These are phyloP conservation scores for Talaromyces verruculosus DNA, from an alignment of 2,329 filamentous ascomycete species.

Conservation along the genomic window DNA sequence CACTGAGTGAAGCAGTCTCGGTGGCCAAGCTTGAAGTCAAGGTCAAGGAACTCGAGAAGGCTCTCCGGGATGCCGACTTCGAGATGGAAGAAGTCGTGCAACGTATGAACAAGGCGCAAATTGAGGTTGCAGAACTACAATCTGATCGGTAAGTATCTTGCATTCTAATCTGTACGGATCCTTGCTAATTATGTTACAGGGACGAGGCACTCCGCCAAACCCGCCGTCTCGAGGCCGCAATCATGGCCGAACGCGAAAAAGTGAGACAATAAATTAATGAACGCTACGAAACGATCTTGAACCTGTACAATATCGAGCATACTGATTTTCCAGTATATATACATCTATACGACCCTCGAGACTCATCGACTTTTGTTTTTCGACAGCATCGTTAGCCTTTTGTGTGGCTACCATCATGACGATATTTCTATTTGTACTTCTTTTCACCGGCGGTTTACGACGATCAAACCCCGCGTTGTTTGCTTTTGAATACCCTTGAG, in stretches of 20 bases:
- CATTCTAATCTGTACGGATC: background rate
- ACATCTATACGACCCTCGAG: background rate
- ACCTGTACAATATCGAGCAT: constrained; percentile 15
- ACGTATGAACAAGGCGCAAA: constrained; percentile 78
- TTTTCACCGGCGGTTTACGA: constrained; percentile 2
- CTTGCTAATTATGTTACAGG: constrained; percentile 36
- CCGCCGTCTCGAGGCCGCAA: constrained; percentile 64
- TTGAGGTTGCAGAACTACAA: constrained; percentile 77
- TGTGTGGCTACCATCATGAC: background rate
- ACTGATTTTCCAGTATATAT: constrained; percentile 2
- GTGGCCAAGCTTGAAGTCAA: constrained; percentile 73
- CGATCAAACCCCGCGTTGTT: background rate
- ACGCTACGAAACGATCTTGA: constrained; percentile 17
- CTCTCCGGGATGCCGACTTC: constrained; percentile 69
- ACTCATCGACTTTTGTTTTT: background rate
- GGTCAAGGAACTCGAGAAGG: constrained; percentile 81
- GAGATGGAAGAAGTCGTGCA: constrained; percentile 84
- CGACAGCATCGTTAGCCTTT: background rate
- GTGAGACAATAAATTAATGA: constrained; percentile 44
- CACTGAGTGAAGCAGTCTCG: constrained; percentile 67
- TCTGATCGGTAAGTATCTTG: constrained; percentile 42
- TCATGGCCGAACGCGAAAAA: constrained; percentile 63
- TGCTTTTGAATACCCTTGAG: constrained; percentile 17
- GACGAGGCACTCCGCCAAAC: constrained; percentile 74
- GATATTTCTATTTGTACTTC: background rate